Base-by-base conservation (phyloP, 768 basidiomycete species). In the Phaffia australis region DNA sequence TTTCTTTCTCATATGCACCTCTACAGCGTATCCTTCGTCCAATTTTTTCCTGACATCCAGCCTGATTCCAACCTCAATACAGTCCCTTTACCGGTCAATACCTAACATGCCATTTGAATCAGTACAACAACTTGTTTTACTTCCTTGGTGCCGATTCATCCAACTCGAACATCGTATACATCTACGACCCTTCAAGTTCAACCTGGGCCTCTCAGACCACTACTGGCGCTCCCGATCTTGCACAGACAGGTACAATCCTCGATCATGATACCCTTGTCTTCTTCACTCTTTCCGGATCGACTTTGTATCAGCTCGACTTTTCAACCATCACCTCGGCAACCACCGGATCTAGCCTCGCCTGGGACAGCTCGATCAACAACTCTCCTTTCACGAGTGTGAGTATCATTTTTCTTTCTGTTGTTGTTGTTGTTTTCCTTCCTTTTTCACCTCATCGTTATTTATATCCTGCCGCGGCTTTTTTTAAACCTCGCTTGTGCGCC, bases 201-300 rank as follows among this genome's bases (percentile, higher is more conserved):
- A 70, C 85, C 0, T 94, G 92, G 92, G 82, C 87, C 3, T 86
- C 81, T 2, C 92, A 97, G 73, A 70, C 79, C 1, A 81, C 77
- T 16, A 49, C 59, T 3, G 69, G 73, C 30, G 70, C 70, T 23
- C 77, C 77, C 1, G 84, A 91, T 74, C 81, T 83, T 4, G 81
- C 83, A 23, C 86, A 85, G 72, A 80, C 79, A 1, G 66, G 72
- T 30, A 82, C 87, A 30, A 84, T 94, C 69, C 81, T 97, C 46
- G 92, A 97, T 77, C 92, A 94, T 70, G 92, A 97, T 75, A 97
- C 92, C 59, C 92, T 94, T 69, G 84, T 86, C 68, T 86, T 95
- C 78, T 92, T 86, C 87, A 75, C 70, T 80, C 59, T 73, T 19
- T 68, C 71, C 1, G 29, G 48, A 8, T 32, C 23, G 56, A 68